Evolutionary conservation across 1,284 basidiomycete species (phyloP).

Genomic region (Kwoniella shivajii): DNA sequence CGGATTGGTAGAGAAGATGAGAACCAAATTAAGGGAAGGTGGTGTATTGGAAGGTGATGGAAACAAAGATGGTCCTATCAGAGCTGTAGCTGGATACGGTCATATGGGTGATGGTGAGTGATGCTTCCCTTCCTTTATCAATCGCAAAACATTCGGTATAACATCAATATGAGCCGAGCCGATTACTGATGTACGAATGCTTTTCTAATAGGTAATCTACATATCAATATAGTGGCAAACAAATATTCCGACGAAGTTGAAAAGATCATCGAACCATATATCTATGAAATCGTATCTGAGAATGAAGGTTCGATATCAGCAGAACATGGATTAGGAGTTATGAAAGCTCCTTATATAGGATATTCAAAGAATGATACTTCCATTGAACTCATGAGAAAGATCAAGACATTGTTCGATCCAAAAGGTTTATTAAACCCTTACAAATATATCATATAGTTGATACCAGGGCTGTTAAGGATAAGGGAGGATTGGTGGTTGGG

Average conservation of each 20-base stretch:
- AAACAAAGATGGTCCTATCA: conserved; percentile 66
- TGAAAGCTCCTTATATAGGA: conserved; percentile 89
- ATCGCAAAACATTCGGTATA: neutral
- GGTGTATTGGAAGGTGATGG: conserved; percentile 67
- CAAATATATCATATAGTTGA: conserved; percentile 49
- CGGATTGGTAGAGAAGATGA: conserved; percentile 78
- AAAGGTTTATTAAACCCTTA: conserved; percentile 75
- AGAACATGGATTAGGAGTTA: conserved; percentile 85
- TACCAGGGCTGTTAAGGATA: no score
- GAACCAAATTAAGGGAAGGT: conserved; percentile 70
- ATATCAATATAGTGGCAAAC: conserved; percentile 89
- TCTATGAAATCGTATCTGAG: conserved; percentile 81
- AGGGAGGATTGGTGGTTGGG: no score
- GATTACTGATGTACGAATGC: neutral
- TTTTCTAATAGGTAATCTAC: conserved; percentile 73
- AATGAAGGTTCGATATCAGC: conserved; percentile 89
- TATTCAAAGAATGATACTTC: conserved; percentile 83
- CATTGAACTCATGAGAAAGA: conserved; percentile 84
- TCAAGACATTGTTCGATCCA: conserved; percentile 91
- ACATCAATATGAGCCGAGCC: no score
- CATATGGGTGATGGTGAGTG: conserved; percentile 90
- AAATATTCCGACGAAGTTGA: conserved; percentile 82
- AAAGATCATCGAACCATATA: conserved; percentile 86
- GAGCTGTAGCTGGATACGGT: conserved; percentile 87
- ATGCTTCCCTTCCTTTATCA: conserved; percentile 1